Percentiles rank a stretch among this genome's conserved stretches.
These are phyloP conservation scores for Abortiporus biennis DNA, from an alignment of 1,284 basidiomycete species.

Conservation along the genomic window DNA sequence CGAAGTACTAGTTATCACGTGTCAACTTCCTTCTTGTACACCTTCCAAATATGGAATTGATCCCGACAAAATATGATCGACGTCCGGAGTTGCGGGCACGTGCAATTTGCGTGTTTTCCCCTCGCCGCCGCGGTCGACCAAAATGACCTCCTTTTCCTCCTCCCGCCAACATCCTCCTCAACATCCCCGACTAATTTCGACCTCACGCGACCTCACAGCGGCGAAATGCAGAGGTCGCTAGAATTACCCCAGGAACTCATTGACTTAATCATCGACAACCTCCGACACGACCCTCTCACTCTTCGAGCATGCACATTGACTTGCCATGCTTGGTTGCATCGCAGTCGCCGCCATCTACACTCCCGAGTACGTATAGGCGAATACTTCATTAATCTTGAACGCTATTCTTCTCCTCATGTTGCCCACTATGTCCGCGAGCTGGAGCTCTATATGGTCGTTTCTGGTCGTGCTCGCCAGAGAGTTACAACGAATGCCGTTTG, in stretches of 20 bases:
- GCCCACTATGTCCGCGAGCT: slow-evolving; percentile 2
- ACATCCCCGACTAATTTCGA: too few species aligned
- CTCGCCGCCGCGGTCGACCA: too few species aligned
- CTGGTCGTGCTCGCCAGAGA: neutral
- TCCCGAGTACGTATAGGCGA: slow-evolving; percentile 3
- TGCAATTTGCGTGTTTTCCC: too few species aligned
- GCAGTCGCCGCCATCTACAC: slow-evolving; percentile 6
- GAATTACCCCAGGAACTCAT: slow-evolving; percentile 14
- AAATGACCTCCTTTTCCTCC: too few species aligned
- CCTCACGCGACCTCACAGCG: too few species aligned
- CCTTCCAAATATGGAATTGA: too few species aligned
- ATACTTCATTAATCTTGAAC: slow-evolving; percentile 1
- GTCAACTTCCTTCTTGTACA: too few species aligned
- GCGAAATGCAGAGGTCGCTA: neutral
- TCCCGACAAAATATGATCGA: too few species aligned
- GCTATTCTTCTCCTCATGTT: neutral
- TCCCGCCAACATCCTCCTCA: too few species aligned
- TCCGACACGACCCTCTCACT: slow-evolving; percentile 3
- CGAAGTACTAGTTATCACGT: too few species aligned
- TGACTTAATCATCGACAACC: slow-evolving; percentile 11
- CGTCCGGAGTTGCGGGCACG: too few species aligned
- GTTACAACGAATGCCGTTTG: neutral
- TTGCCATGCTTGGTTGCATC: slow-evolving; percentile 3
- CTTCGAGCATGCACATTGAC: slow-evolving; percentile 4
- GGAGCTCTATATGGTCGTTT: slow-evolving; percentile 4